These are phyloP conservation scores for Alternaria dauci DNA, from an alignment of 2,329 filamentous ascomycete species.

Conservation along the genomic window DNA sequence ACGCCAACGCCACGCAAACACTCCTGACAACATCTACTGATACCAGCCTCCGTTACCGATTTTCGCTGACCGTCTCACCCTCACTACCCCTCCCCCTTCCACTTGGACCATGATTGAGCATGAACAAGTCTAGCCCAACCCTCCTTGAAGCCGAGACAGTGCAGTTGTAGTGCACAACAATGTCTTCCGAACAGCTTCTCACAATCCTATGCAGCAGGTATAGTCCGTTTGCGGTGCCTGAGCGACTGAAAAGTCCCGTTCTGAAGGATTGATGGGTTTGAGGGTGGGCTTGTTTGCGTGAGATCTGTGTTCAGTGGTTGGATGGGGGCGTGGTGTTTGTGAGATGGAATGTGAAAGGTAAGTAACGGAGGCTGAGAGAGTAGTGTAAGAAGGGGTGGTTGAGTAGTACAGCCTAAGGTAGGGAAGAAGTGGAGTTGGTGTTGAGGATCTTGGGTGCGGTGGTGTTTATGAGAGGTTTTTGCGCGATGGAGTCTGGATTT, in stretches of 20 bases:
- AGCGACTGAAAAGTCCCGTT: constrained; percentile 8
- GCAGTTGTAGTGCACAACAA: not conserved
- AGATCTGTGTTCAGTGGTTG: not conserved
- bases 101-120: not conserved
- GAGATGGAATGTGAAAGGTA: not conserved
- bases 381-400: not conserved
- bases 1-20: not conserved
- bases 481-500: not conserved
- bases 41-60: not conserved
- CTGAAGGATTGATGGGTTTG: constrained; percentile 5
- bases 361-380: not conserved
- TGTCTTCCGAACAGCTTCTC: not conserved
- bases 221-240: constrained; percentile 14
- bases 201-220: constrained; percentile 14
- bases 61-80: not conserved
- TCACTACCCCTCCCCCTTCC: not conserved
- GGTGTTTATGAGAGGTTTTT: not conserved
- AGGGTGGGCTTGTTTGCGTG: not conserved
- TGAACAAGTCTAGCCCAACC: not conserved
- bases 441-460: not conserved
- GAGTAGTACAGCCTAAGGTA: not conserved
- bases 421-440: not conserved
- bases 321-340: not conserved
- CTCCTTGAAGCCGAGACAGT: not conserved
- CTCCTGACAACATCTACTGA: not conserved